Evolutionary conservation across 331 rosid genomes (phyloP).

Genomic region (Phaseolus coccineus): DNA sequence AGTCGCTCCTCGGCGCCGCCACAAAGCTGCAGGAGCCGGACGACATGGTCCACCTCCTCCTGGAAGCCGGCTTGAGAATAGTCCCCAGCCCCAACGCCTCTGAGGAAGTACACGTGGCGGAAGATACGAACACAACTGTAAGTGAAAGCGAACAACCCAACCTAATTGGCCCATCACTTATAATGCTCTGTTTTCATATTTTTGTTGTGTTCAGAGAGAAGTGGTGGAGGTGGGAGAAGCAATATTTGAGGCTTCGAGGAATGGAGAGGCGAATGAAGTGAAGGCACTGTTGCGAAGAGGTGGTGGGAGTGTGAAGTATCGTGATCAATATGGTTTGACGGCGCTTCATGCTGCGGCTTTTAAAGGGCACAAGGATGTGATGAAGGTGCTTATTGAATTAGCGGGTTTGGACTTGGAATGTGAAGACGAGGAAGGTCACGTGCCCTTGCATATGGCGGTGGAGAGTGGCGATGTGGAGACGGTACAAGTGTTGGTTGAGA

Average conservation of each 20-base stretch:
- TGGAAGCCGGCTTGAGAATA: constrained; percentile 73
- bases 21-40: constrained; percentile 67
- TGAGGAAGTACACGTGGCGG: constrained; percentile 63
- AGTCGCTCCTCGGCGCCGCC: constrained; percentile 65
- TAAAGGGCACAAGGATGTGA: constrained; percentile 72
- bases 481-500: constrained; percentile 50
- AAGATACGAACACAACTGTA: not conserved
- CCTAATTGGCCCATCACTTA: not conserved
- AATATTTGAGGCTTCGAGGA: constrained; percentile 62
- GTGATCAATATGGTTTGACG: constrained; percentile 73
- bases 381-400: constrained; percentile 50
- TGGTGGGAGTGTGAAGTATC: constrained; percentile 50
- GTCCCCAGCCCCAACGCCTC: constrained; percentile 20
- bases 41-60: constrained; percentile 65
- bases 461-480: constrained; percentile 63
- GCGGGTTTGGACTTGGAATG: constrained; percentile 66
- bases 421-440: constrained; percentile 72
- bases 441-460: constrained; percentile 78
- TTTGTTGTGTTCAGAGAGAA: constrained; percentile 28
- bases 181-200: too few species aligned
- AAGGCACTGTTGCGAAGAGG: constrained; percentile 54
- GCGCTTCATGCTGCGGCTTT: constrained; percentile 78
- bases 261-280: constrained; percentile 53
- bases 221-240: constrained; percentile 62
- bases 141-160: not conserved